Evolutionary conservation across 2,329 filamentous ascomycete genomes (phyloP), one percentile per base, ranked within the genome.

Genomic region (Talaromyces sp.): DNA sequence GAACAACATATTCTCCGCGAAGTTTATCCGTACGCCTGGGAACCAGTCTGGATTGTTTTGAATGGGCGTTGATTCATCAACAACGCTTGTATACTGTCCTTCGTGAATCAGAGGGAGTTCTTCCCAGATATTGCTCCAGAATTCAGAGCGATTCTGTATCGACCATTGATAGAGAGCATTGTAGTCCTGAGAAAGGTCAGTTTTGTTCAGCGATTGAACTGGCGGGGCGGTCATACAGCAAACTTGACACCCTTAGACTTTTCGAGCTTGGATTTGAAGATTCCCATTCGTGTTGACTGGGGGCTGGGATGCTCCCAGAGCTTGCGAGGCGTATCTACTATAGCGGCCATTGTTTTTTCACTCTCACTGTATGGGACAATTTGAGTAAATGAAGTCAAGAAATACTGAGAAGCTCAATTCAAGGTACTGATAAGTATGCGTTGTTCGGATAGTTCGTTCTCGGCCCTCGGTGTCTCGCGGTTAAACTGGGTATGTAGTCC

Each of bases 1-100:
- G 79, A 86, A 93, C 31, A 96, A 85, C 31, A 92, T 77, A 73
- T 95, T 96, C 78, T 96, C 91, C 5, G 91, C 89, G 73, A 89
- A 94, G 72, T 93, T 96, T 70, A 95, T 76, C 5, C 81, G 78
- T 1, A 93, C 83, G 35, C 92, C 92, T 1, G 86, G 79, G 75
- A 95, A 96, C 92, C 92, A 96, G 47, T 82, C 79, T 0, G 92
- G 92, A 5, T 94, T 83, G 16, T 82, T 81, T 66, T 92, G 88
- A 75, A 96, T 91, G 1, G 88, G 86, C 1, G 85, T 82, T 0
- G 80, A 81, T 70, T 91, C 88, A 72, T 96, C 90, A 3, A 95
- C 88, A 1, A 90, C 86, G 10, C 73, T 76, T 0, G 76, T 78
- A 72, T 86, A 87, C 3, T 75, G 78, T 35, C 90, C 90, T 41